Conservation (phyloP, 176 grass and related monocot genomes). For the Bromus sterilis region DNA sequence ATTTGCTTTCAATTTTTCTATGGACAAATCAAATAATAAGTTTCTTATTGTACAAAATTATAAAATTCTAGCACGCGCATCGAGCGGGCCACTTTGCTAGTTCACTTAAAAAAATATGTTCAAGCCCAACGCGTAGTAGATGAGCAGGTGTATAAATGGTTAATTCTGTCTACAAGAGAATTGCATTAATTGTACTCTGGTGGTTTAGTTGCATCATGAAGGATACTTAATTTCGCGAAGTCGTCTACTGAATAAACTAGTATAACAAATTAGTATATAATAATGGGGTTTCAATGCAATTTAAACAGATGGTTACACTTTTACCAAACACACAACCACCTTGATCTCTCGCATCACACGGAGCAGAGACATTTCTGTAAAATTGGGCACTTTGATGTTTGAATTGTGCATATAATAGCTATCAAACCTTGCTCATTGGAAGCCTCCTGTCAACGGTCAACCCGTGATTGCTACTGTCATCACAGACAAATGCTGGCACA, state of each 20-base stretch:
- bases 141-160: neutral
- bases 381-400: slow-evolving; percentile 4
- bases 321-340: slow-evolving; percentile 32
- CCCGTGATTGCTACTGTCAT: neutral
- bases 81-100: no score
- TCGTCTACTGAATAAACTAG: neutral
- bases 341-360: neutral
- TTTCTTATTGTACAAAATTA: no score
- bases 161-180: neutral
- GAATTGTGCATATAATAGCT: neutral
- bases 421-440: neutral
- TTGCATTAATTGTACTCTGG: neutral
- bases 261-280: neutral
- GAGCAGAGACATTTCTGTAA: neutral
- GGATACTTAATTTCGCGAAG: neutral
- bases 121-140: no score
- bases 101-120: no score
- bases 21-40: no score
- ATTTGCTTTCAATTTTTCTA: no score
- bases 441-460: slow-evolving; percentile 24
- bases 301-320: neutral
- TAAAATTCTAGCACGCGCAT: no score
- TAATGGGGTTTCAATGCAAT: neutral
- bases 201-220: slow-evolving; percentile 4
- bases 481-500: neutral